phyloP scores from a whole-genome alignment of 371 early-diverging fungal genomes.

The Mucor indicus region DNA sequence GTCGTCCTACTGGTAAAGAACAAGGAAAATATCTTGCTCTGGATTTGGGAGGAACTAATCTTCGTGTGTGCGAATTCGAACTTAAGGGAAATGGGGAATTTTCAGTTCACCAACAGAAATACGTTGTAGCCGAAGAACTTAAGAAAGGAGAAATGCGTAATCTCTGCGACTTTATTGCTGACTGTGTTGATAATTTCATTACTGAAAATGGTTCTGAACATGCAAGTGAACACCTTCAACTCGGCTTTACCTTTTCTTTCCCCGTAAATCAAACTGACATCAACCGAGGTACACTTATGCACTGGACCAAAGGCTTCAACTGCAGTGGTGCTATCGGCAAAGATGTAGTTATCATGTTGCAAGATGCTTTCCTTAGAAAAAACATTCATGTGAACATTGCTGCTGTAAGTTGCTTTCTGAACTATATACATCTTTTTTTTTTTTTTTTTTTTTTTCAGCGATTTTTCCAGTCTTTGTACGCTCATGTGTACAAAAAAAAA shows the following conservation, averaged over 20 bases:
- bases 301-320: constrained; percentile 90
- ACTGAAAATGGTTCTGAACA: constrained; percentile 49
- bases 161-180: constrained; percentile 89
- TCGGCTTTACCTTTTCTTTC: constrained; percentile 95
- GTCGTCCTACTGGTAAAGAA: constrained; percentile 79
- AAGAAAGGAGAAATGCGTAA: constrained; percentile 45
- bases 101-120: constrained; percentile 28
- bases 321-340: constrained; percentile 71
- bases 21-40: constrained; percentile 82
- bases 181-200: constrained; percentile 76
- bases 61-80: constrained; percentile 72
- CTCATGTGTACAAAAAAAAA: neutral
- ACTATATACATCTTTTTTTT: too few relatives aligned
- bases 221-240: constrained; percentile 12
- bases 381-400: constrained; percentile 70
- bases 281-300: constrained; percentile 72
- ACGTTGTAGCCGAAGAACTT: constrained; percentile 21
- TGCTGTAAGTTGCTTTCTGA: constrained; percentile 64
- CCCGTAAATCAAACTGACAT: constrained; percentile 83
- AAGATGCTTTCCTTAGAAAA: constrained; percentile 79
- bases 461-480: too few relatives aligned
- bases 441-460: too few relatives aligned
- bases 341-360: constrained; percentile 75
- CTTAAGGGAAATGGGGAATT: constrained; percentile 45
- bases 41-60: constrained; percentile 91